phyloP scores from a whole-genome alignment of 768 basidiomycete species.

The Tricholoma hemisulphureum region DNA sequence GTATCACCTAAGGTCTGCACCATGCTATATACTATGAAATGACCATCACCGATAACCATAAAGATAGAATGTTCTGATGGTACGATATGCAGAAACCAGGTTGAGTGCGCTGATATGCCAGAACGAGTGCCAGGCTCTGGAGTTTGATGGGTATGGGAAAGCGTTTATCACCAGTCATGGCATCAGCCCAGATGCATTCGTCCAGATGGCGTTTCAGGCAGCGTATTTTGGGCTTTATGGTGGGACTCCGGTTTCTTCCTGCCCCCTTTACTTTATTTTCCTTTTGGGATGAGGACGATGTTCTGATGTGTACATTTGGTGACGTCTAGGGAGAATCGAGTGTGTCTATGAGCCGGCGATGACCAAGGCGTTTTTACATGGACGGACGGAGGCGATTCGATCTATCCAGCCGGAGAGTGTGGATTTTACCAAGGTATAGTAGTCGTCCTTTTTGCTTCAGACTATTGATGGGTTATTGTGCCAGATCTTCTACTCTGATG shows the following conservation, averaged over 20 bases:
- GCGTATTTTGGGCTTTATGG: constrained; percentile 93
- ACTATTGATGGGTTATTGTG: no score
- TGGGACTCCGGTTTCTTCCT: no score
- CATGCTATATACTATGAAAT: no score
- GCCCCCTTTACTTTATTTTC: constrained; percentile 6
- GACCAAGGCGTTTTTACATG: constrained; percentile 95
- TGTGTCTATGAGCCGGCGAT: constrained; percentile 98
- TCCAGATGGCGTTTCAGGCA: constrained; percentile 99
- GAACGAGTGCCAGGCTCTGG: constrained; percentile 93
- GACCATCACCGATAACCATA: no score
- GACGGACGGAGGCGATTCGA: constrained; percentile 92
- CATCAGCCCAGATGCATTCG: constrained; percentile 96
- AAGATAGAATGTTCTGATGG: no score
- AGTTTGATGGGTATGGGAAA: constrained; percentile 92
- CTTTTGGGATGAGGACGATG: background rate
- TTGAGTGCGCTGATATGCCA: constrained; percentile 96
- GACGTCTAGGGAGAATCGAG: constrained; percentile 67
- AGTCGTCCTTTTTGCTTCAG: no score
- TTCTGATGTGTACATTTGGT: constrained; percentile 4
- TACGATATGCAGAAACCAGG: constrained; percentile 92
- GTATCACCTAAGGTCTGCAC: no score
- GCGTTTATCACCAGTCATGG: constrained; percentile 93
- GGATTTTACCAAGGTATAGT: constrained; percentile 71
- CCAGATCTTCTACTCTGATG: constrained; percentile 91
- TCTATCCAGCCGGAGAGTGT: constrained; percentile 87